Evolutionary conservation across 805 yeast genomes (phyloP), one percentile per base, ranked within the genome.

Genomic region (Ogataea ganodermae): DNA sequence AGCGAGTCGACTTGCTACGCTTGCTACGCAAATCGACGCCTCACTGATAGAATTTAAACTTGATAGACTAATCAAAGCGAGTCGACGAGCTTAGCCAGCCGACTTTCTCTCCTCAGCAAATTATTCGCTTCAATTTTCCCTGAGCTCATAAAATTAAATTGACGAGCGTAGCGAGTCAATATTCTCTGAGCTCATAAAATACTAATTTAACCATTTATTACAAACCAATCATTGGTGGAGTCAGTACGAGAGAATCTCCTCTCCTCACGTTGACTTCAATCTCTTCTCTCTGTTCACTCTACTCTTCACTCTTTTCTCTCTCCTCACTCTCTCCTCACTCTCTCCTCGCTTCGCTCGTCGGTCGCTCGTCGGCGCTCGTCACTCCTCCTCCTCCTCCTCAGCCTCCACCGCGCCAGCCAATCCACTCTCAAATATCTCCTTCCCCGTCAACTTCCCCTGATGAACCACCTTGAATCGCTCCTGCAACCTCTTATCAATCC

Each of bases 361-460:
- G 10, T 20, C 20, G 35, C 18, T 31, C 32, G 18, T 26, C 16
- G 13, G 26, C 43, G 27, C 24, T 42, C 42, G n/a, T 45, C 49
- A 49, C 17, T 42, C 55, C 21, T 40, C 52, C 21, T 50, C 57
- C 20, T 71, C 83, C 28, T 79, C 84, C 44, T 76, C n/a, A n/a
- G n/a, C 83, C 35, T 80, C 91, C 18, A 71, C 83, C 23, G 79
- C 84, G 42, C 83, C 84, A 35, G 86, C 96, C 57, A 94, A 76
- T 37, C 98, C 98, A 60, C 77, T 77, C 62, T 90, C 98, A 62
- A 92, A 92, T 50, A 94, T 86, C 68, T 89, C 92, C 58, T 81
- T 78, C 20, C 99, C 99, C 0, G 96, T 84, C 60, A 90, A 68
- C 66, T 83, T 86, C 6, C 94, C 95, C 36, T 75, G 76, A 61